Evolutionary conservation across 2,329 filamentous ascomycete species (phyloP), one percentile per base, ranked within the genome.

Genomic region (Dichotomopilus funicola): DNA sequence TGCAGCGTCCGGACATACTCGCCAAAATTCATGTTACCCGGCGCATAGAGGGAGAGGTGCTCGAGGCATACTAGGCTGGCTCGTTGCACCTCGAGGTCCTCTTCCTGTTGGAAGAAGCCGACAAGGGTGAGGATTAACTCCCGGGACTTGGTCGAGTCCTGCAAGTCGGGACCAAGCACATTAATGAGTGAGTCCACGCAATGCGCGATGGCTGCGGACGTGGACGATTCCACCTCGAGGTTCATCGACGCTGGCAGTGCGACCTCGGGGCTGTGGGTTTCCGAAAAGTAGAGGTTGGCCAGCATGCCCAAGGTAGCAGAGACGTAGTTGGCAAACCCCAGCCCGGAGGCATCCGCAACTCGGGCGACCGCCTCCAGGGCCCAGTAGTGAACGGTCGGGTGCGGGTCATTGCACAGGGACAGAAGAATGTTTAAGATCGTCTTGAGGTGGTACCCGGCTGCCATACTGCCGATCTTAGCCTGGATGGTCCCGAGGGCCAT

Each of bases 381-480:
- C 91, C 91, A 97, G 68, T 92, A 96, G 70, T 99, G 94, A 7
- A 99, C 94, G 0, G 89, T 86, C 0, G 94, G 91, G 68, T 99
- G 94, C 19, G 92, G 89, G 66, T 99, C 94, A 63, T 91, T 96
- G 69, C 91, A 92, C 8, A 99, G 79, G 6, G 94, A 97, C 88
- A 97, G 95, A n/a, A 99, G 75, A 41, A 99, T 95, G 13, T 92
- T 88, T n/a, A 96, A 81, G 49, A 99, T 96, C 1, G 91, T 96
- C 74, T 97, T 97, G 50, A 99, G 78, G 68, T 99, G 94, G 64
- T 94, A 91, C 3, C 91, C 91, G 53, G 94, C 94, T 52, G 94
- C 94, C 91, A 99, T 97, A 55, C 94, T 92, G 55, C 94, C 95
- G 37, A 99, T 88, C 69, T 96, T 91, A 13, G 90, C 88, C 72